Evolutionary conservation across 257 asterid genomes (phyloP).

Genomic region (Orobanche coerulescens): DNA sequence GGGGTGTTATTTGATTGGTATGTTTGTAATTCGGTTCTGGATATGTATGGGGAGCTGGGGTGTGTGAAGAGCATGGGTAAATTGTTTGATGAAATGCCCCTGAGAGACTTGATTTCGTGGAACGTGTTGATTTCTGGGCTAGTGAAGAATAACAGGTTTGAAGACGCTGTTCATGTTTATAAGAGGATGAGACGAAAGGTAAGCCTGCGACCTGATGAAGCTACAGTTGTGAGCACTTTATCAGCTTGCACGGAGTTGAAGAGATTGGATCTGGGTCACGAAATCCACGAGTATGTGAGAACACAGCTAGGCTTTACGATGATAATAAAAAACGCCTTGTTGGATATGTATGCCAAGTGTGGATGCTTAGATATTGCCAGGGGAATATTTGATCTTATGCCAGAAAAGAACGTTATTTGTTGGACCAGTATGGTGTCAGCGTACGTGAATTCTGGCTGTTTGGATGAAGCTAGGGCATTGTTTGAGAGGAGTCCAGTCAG

Average conservation of each 20-base stretch:
- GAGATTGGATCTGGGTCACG: conserved; percentile 58
- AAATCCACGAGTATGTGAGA: conserved; percentile 51
- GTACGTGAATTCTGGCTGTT: conserved; percentile 40
- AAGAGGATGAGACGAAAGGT: conserved; percentile 41
- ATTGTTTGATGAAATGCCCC: conserved; percentile 67
- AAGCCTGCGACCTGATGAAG: conserved; percentile 53
- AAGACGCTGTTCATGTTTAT: conserved; percentile 55
- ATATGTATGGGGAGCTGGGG: conserved; percentile 58
- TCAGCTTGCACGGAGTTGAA: conserved; percentile 69
- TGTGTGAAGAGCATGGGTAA: conserved; percentile 33
- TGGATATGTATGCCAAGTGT: conserved; percentile 89
- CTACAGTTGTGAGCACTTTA: conserved; percentile 68
- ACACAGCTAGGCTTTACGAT: conserved; percentile 41
- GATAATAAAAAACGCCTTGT: conserved; percentile 57
- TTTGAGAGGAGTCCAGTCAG: conserved; percentile 56
- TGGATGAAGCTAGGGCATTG: conserved; percentile 62
- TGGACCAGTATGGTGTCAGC: conserved; percentile 85
- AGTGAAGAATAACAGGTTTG: conserved; percentile 44
- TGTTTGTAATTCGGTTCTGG: conserved; percentile 60
- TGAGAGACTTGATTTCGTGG: conserved; percentile 65
- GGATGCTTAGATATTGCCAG: conserved; percentile 61
- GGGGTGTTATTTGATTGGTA: conserved; percentile 57
- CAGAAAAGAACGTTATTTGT: conserved; percentile 57
- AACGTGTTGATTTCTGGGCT: conserved; percentile 58
- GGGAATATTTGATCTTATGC: conserved; percentile 50